Percentiles rank a stretch among this genome's conserved stretches.
These are phyloP conservation scores for Phyllosticta capitalensis DNA, from an alignment of 2,329 filamentous ascomycete species.

Conservation along the genomic window DNA sequence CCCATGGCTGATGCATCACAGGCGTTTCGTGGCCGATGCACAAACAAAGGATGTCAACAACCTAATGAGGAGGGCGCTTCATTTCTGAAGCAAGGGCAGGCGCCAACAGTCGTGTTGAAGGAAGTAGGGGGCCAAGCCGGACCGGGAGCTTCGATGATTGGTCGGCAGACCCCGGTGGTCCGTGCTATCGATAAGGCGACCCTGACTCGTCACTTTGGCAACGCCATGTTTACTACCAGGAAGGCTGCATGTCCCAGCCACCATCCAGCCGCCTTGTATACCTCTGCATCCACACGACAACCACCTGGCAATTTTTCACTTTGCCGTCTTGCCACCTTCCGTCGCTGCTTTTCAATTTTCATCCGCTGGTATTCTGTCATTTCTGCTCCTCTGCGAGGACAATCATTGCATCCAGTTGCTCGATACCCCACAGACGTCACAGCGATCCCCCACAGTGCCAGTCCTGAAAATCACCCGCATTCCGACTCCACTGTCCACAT, in stretches of 20 bases:
- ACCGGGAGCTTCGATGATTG: too few relatives aligned
- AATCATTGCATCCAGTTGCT: background rate
- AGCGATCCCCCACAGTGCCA: slow-evolving; percentile 6
- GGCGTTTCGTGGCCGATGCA: too few relatives aligned
- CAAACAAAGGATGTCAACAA: too few relatives aligned
- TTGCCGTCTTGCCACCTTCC: background rate
- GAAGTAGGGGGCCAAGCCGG: too few relatives aligned
- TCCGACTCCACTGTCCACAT: background rate
- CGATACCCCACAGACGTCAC: background rate
- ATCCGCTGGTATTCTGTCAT: background rate
- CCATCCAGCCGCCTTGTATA: background rate
- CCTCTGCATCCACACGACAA: background rate
- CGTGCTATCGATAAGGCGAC: background rate
- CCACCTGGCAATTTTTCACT: background rate
- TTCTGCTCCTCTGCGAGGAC: background rate
- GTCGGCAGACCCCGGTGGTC: background rate
- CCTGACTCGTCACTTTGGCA: background rate
- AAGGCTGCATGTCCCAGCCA: background rate
- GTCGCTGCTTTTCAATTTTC: background rate
- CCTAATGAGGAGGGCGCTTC: too few relatives aligned
- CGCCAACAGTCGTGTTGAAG: too few relatives aligned
- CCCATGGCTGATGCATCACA: too few relatives aligned
- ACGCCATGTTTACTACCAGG: background rate
- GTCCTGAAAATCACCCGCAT: slow-evolving; percentile 1
- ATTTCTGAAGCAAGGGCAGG: too few relatives aligned